Evolutionary conservation across 306 rosid species (phyloP).

Genomic region (Gleditsia sinensis): DNA sequence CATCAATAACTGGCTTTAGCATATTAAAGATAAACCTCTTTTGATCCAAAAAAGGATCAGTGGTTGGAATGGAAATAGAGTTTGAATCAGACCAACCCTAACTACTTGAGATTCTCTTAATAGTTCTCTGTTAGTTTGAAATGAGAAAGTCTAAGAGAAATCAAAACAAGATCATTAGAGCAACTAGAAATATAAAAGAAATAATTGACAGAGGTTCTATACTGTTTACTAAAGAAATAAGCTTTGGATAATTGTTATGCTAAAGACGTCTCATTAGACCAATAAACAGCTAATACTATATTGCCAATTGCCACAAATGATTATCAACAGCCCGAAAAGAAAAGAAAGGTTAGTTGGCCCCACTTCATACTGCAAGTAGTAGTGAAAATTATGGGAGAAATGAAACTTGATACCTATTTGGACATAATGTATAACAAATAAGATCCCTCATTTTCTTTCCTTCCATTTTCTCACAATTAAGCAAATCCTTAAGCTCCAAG

Average conservation of each 20-base stretch:
- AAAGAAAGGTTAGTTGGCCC: conserved; percentile 2
- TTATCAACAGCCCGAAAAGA: conserved; percentile 25
- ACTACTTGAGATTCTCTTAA: too few species aligned
- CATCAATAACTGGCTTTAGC: conserved; percentile 73
- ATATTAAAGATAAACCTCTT: conserved; percentile 69
- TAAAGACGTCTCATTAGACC: conserved; percentile 19
- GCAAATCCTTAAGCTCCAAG: background rate
- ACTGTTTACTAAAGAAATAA: too few species aligned
- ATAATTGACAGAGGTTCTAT: background rate
- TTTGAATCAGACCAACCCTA: too few species aligned
- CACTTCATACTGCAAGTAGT: background rate
- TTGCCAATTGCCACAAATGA: background rate
- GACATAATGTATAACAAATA: too few species aligned
- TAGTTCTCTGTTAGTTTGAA: too few species aligned
- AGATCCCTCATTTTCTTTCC: background rate
- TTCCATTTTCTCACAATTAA: background rate
- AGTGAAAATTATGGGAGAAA: too few species aligned
- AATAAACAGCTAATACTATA: background rate
- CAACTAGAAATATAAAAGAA: conserved; percentile 11
- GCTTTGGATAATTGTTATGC: background rate
- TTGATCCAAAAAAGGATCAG: too few species aligned
- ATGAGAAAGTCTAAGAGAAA: conserved; percentile 66
- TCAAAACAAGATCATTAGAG: conserved; percentile 14
- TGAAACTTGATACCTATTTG: too few species aligned
- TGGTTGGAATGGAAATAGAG: too few species aligned